Conservation (phyloP, 2,329 filamentous ascomycete genomes). For the Penicillium freii region DNA sequence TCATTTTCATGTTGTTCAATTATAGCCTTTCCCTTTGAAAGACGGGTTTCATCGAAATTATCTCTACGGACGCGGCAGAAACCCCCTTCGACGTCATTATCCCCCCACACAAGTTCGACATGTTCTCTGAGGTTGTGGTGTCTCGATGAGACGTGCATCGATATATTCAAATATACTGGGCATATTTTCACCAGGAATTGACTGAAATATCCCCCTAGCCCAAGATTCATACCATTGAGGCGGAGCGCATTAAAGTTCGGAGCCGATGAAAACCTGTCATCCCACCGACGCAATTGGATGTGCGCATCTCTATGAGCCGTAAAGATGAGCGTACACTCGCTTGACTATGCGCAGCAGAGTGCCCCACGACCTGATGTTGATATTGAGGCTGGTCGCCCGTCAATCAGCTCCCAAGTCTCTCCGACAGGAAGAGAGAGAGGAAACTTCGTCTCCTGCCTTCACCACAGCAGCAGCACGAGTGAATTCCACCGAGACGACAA, state of each 20-base stretch:
- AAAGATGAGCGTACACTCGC: slow-evolving; percentile 34
- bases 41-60: not conserved
- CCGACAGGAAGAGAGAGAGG: slow-evolving; percentile 24
- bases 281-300: slow-evolving; percentile 1
- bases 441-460: slow-evolving; percentile 21
- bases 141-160: slow-evolving; percentile 4
- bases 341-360: slow-evolving; percentile 32
- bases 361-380: slow-evolving; percentile 26
- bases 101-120: not conserved
- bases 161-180: not conserved
- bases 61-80: slow-evolving; percentile 1
- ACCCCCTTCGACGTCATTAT: slow-evolving; percentile 4
- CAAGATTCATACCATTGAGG: not conserved
- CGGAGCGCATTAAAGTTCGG: not conserved
- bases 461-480: slow-evolving; percentile 26
- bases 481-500: slow-evolving; percentile 35
- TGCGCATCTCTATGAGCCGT: not conserved
- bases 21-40: not conserved
- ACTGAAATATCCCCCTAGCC: not conserved
- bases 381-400: slow-evolving; percentile 37
- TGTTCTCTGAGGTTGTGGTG: slow-evolving; percentile 3
- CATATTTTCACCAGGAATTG: not conserved
- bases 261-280: slow-evolving; percentile 5
- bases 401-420: slow-evolving; percentile 19
- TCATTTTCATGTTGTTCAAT: not conserved